Evolutionary conservation across 2,329 filamentous ascomycete species (phyloP).

Genomic region (Rhynchosporium agropyri): DNA sequence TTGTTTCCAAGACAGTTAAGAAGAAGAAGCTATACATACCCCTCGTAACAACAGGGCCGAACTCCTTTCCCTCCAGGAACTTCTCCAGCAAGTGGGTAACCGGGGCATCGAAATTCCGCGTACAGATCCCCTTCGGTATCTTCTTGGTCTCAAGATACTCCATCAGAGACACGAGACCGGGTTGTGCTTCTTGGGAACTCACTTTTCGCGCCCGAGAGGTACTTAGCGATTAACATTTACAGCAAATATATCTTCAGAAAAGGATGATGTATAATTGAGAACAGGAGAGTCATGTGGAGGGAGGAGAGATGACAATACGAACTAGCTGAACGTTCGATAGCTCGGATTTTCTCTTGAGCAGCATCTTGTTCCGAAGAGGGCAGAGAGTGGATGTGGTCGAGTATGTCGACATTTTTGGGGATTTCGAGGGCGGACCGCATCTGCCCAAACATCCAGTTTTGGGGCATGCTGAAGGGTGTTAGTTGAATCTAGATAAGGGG

Average conservation of each 20-base stretch:
- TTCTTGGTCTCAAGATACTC: constrained; percentile 70
- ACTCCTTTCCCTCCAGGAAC: constrained; percentile 69
- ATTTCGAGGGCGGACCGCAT: constrained; percentile 82
- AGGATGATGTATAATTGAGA: too few relatives aligned
- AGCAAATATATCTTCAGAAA: too few relatives aligned
- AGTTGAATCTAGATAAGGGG: neutral
- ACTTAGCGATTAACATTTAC: too few relatives aligned
- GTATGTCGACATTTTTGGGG: constrained; percentile 74
- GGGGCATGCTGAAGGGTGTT: constrained; percentile 68
- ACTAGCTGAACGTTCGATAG: constrained; percentile 76
- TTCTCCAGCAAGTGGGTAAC: constrained; percentile 74
- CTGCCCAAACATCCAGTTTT: constrained; percentile 92
- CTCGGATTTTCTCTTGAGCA: constrained; percentile 74
- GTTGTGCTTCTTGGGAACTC: constrained; percentile 76
- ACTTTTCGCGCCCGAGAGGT: constrained; percentile 44
- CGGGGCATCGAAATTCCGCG: constrained; percentile 86
- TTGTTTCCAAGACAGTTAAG: too few relatives aligned
- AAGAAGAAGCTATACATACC: too few relatives aligned
- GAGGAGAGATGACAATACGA: too few relatives aligned
- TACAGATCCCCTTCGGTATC: constrained; percentile 84
- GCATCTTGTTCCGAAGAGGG: constrained; percentile 60
- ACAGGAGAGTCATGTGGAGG: too few relatives aligned
- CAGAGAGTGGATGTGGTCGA: constrained; percentile 81
- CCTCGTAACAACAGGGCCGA: constrained; percentile 80
- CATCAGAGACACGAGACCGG: constrained; percentile 79